Evolutionary conservation across 139 green algal genomes (phyloP).

Genomic region (Astrephomene gubernaculifera): DNA sequence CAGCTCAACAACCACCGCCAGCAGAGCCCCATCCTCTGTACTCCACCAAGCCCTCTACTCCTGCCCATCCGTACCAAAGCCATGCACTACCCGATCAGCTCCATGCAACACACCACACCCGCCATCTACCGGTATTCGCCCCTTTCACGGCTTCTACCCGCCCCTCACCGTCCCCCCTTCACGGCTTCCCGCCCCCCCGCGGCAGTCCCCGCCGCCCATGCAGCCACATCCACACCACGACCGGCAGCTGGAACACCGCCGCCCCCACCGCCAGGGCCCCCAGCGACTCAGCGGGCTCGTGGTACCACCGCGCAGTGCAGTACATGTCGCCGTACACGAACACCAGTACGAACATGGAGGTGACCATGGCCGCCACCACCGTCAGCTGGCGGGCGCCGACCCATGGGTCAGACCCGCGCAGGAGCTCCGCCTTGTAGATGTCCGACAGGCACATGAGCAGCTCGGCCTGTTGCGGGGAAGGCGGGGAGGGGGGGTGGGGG

Average conservation of each 20-base stretch:
- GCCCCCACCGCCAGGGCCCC: not conserved
- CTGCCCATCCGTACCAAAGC: no score
- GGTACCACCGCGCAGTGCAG: constrained; percentile 35
- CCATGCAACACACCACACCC: no score
- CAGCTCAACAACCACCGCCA: no score
- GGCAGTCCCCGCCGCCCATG: not conserved
- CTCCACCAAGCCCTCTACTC: no score
- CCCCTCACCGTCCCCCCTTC: no score
- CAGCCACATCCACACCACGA: constrained; percentile 2
- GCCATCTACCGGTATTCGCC: no score
- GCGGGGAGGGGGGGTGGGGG: not conserved
- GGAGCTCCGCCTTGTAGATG: constrained; percentile 26
- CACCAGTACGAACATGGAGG: not conserved
- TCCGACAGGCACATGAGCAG: constrained; percentile 35
- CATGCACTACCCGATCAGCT: no score
- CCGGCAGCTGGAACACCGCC: constrained; percentile 9
- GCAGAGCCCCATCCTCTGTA: no score
- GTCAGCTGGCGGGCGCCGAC: not conserved
- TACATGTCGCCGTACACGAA: constrained; percentile 42
- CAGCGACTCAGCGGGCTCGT: not conserved
- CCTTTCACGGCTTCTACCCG: no score
- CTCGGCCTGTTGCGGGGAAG: constrained; percentile 24
- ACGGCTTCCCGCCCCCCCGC: no score
- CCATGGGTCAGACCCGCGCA: not conserved
- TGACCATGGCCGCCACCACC: not conserved